A percentile compares a stretch with the other conserved stretches of the same genome.
These are phyloP conservation scores for Arthrobotrys megalospora DNA, from an alignment of 2,329 filamentous ascomycete species.

Conservation along the genomic window DNA sequence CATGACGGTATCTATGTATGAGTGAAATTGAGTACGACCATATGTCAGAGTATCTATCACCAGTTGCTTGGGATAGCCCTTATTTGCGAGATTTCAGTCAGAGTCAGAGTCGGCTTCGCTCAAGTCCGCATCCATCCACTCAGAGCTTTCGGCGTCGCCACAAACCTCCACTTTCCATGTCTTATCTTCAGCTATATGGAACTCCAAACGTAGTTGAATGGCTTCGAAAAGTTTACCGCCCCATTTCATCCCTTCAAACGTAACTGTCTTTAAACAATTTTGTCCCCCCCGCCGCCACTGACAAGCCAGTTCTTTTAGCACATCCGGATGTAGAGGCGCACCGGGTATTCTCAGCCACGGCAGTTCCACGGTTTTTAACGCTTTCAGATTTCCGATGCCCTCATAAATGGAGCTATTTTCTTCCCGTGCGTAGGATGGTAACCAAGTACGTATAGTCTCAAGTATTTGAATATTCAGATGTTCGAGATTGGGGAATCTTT, in stretches of 20 bases:
- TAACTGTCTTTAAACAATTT: background rate
- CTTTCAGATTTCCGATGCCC: background rate
- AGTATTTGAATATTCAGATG: background rate
- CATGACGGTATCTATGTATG: too few species aligned
- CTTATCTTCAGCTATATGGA: background rate
- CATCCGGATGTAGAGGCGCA: too few species aligned
- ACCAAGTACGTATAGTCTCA: too few species aligned
- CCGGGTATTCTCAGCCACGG: background rate
- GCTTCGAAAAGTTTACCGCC: background rate
- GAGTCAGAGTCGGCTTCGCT: too few species aligned
- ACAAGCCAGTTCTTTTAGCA: background rate
- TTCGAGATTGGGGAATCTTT: background rate
- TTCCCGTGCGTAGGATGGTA: background rate
- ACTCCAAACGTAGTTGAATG: background rate
- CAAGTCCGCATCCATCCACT: background rate
- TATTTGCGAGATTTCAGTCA: too few species aligned
- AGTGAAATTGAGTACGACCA: too few species aligned
- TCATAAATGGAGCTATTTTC: background rate
- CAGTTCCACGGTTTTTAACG: background rate
- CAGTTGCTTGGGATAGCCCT: too few species aligned
- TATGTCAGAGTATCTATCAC: too few species aligned
- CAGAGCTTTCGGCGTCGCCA: background rate
- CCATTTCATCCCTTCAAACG: background rate
- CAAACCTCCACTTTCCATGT: background rate
- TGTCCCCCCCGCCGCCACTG: background rate